phyloP scores from a whole-genome alignment of 371 early-diverging fungal species.

The Batkoa obscura region DNA sequence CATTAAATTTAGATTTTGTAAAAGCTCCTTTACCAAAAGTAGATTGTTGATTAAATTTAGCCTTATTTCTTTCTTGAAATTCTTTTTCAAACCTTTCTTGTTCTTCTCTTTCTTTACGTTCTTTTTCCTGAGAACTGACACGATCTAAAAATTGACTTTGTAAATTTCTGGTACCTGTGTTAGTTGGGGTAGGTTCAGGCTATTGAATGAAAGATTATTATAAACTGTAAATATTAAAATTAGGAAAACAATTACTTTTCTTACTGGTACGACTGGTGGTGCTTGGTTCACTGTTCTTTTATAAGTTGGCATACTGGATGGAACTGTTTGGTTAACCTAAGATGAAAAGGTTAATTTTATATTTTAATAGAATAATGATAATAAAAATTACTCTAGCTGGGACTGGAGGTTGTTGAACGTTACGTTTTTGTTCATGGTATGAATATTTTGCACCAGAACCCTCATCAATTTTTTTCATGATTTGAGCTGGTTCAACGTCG shows the following conservation, averaged over 20 bases:
- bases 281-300: conserved; percentile 14
- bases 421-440: conserved; percentile 40
- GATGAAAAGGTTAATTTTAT: conserved; percentile 10
- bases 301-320: conserved; percentile 8
- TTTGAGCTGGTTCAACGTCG: conserved; percentile 57
- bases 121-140: neutral
- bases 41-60: neutral
- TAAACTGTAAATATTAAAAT: neutral
- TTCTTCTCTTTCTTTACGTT: conserved; percentile 4
- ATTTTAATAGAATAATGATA: conserved; percentile 14
- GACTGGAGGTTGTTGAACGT: conserved; percentile 7
- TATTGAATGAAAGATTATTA: conserved; percentile 9
- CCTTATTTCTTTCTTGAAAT: conserved; percentile 6
- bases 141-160: conserved; percentile 4
- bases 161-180: neutral
- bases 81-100: neutral
- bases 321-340: conserved; percentile 9
- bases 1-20: too few relatives aligned
- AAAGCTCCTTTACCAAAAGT: too few relatives aligned
- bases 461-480: conserved; percentile 65
- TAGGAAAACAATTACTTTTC: neutral
- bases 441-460: conserved; percentile 80
- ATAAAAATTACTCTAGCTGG: conserved; percentile 3
- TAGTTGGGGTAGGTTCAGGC: too few relatives aligned
- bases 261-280: conserved; percentile 8